Conservation (phyloP, 192 early-diverging fungal genomes). For the Coemansia sp. region DNA sequence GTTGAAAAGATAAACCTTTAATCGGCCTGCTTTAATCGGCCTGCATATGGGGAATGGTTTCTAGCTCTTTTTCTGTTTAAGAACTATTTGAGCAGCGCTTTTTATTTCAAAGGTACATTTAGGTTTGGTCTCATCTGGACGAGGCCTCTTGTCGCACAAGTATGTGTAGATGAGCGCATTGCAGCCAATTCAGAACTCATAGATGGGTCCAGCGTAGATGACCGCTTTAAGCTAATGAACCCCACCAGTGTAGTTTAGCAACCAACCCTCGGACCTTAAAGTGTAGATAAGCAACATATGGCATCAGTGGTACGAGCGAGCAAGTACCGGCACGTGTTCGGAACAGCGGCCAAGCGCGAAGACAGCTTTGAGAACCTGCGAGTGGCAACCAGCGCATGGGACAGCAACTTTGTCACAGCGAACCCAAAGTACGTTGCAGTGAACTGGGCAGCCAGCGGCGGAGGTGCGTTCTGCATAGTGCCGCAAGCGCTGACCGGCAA, state of each 20-base stretch:
- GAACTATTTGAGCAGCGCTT: background rate
- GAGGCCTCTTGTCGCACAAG: too few relatives aligned
- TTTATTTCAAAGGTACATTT: background rate
- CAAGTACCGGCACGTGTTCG: constrained; percentile 94
- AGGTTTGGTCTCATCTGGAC: too few relatives aligned
- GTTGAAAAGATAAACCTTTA: constrained; percentile 27
- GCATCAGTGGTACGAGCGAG: constrained; percentile 77
- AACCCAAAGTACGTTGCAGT: constrained; percentile 83
- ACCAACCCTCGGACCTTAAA: background rate
- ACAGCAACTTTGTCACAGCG: constrained; percentile 93
- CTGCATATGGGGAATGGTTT: background rate
- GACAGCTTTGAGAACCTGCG: constrained; percentile 92
- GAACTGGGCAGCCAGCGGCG: constrained; percentile 82
- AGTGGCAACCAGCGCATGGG: constrained; percentile 89
- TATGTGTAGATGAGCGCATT: too few relatives aligned
- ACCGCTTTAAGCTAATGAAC: background rate
- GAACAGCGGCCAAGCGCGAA: constrained; percentile 84
- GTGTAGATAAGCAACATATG: constrained; percentile 45
- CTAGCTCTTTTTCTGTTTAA: background rate
- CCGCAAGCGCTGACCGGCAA: constrained; percentile 72
- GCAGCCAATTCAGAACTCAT: too few relatives aligned
- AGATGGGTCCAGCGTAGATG: background rate
- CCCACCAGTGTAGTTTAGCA: background rate
- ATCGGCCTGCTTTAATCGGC: too few relatives aligned
- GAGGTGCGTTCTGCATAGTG: constrained; percentile 97